phyloP scores from a whole-genome alignment of 2,329 filamentous ascomycete genomes.

The Cordyceps cateniannulata region DNA sequence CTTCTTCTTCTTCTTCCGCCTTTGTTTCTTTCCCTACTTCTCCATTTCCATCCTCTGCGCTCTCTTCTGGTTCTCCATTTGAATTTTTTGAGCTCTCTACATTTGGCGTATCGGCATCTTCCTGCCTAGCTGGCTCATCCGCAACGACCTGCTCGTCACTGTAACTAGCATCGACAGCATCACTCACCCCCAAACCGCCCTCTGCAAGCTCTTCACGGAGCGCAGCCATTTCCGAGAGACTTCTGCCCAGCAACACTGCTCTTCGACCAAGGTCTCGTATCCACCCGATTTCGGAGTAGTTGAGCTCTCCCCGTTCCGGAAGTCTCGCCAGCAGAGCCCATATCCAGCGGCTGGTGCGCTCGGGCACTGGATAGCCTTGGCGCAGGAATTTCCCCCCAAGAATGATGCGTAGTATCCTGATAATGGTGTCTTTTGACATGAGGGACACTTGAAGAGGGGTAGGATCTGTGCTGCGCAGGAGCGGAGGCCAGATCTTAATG shows the following conservation, averaged over 20 bases:
- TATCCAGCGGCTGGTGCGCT: constrained; percentile 71
- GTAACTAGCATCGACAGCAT: constrained; percentile 41
- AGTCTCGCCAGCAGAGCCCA: constrained; percentile 77
- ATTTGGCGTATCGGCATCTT: constrained; percentile 19
- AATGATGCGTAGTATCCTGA: constrained; percentile 62
- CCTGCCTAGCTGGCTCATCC: constrained; percentile 21
- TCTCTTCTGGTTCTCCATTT: constrained; percentile 12
- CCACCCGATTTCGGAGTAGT: constrained; percentile 66
- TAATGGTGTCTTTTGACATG: constrained; percentile 60
- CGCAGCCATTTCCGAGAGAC: constrained; percentile 46
- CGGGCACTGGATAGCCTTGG: constrained; percentile 51
- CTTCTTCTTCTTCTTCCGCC: constrained; percentile 20
- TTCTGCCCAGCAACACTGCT: constrained; percentile 56
- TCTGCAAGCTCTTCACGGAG: constrained; percentile 37
- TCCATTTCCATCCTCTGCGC: neutral
- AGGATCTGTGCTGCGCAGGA: constrained; percentile 48
- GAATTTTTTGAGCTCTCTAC: constrained; percentile 19
- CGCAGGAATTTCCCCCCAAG: constrained; percentile 57
- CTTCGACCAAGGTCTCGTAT: constrained; percentile 75
- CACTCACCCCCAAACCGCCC: constrained; percentile 34
- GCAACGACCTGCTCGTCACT: constrained; percentile 32
- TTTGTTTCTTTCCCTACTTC: too few relatives aligned
- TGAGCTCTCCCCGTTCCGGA: constrained; percentile 67
- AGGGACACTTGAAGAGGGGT: constrained; percentile 52
- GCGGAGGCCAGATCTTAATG: constrained; percentile 44